These are phyloP conservation scores for Ceratocystiopsis brevicomis DNA, from an alignment of 2,329 filamentous ascomycete genomes.

Conservation along the genomic window DNA sequence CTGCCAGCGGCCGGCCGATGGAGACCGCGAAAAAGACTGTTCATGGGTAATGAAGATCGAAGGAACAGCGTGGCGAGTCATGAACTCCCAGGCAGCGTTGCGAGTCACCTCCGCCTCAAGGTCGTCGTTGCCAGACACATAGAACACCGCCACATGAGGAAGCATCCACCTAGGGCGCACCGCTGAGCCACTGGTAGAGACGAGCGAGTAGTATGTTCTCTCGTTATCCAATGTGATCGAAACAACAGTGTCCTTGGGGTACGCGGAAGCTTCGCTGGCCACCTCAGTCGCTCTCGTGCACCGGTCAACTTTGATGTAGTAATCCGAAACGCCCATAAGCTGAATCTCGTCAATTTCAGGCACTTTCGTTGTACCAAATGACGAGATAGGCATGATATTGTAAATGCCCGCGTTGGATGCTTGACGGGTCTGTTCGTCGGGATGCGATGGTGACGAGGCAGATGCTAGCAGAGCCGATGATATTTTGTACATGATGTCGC, in stretches of 20 bases:
- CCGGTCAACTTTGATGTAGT: conserved; percentile 31
- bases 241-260: conserved; percentile 15
- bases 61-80: conserved; percentile 26
- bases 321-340: conserved; percentile 30
- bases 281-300: conserved; percentile 23
- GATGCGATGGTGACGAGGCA: conserved; percentile 8
- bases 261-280: conserved; percentile 10
- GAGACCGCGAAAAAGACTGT: conserved; percentile 18
- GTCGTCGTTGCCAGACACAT: conserved; percentile 25
- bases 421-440: background rate
- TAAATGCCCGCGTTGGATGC: conserved; percentile 16
- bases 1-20: conserved; percentile 14
- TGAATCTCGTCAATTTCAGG: conserved; percentile 25
- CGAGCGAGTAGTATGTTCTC: conserved; percentile 18
- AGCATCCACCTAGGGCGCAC: conserved; percentile 26
- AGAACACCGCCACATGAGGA: conserved; percentile 31
- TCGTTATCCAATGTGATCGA: conserved; percentile 23
- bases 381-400: conserved; percentile 31
- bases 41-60: conserved; percentile 29
- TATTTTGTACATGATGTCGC: conserved; percentile 26
- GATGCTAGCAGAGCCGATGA: conserved; percentile 28
- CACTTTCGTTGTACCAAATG: conserved; percentile 25
- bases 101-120: conserved; percentile 19
- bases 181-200: conserved; percentile 18
- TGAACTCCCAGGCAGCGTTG: conserved; percentile 25